Evolutionary conservation across 495 filamentous ascomycete species (phyloP).

Genomic region (Neurospora sp.): DNA sequence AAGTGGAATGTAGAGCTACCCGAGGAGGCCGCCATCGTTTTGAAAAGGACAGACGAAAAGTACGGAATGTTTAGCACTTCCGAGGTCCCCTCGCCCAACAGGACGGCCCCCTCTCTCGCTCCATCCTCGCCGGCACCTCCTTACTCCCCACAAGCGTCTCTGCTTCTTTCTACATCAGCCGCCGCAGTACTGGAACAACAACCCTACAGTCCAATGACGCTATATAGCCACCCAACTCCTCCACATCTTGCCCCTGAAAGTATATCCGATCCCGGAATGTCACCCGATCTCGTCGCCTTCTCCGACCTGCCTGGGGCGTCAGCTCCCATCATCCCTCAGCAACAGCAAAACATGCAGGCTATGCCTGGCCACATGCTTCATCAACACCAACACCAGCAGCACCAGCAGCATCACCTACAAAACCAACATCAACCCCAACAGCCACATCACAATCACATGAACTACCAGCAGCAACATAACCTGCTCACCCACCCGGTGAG

Average conservation of each 20-base stretch:
- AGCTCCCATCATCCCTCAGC: not conserved
- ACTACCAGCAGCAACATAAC: not conserved
- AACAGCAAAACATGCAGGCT: not conserved
- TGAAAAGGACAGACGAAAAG: slow-evolving; percentile 53
- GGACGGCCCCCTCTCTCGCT: slow-evolving; percentile 7
- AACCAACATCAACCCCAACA: not conserved
- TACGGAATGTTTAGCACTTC: slow-evolving; percentile 44
- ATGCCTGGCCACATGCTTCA: not conserved
- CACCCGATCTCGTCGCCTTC: slow-evolving; percentile 15
- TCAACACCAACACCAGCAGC: not conserved
- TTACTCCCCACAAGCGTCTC: slow-evolving; percentile 6
- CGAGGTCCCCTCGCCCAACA: slow-evolving; percentile 45
- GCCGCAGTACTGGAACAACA: slow-evolving; percentile 11
- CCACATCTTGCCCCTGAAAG: slow-evolving; percentile 15
- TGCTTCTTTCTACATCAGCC: not conserved
- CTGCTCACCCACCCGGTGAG: slow-evolving; percentile 6
- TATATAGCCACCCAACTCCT: slow-evolving; percentile 15
- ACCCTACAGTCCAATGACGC: slow-evolving; percentile 17
- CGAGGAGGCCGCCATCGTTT: slow-evolving; percentile 63
- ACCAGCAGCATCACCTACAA: not conserved
- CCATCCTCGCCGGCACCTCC: slow-evolving; percentile 21
- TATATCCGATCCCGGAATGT: slow-evolving; percentile 9
- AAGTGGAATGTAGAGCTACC: slow-evolving; percentile 87
- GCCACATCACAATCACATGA: not conserved
- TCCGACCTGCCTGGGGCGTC: slow-evolving; percentile 5